Conservation (phyloP, 257 asterid species). For the Anisodus tanguticus region DNA sequence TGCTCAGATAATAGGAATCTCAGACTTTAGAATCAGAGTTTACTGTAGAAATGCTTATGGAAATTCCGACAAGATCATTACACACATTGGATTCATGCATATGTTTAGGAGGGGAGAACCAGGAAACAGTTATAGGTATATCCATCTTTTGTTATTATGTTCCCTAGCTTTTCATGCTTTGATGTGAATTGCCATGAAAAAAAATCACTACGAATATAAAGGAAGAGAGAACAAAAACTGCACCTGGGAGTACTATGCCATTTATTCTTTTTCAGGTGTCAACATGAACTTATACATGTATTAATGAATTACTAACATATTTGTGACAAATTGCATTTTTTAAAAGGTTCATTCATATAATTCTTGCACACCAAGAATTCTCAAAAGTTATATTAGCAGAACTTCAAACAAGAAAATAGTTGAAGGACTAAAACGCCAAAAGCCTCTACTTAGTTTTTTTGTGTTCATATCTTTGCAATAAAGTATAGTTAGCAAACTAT, state of each 20-base stretch:
- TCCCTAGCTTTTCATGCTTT: not conserved
- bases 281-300: not conserved
- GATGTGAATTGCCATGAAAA: not conserved
- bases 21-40: not conserved
- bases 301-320: not conserved
- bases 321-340: slow-evolving; percentile 4
- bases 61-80: not conserved
- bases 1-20: not conserved
- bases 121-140: not conserved
- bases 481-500: not conserved
- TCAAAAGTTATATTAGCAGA: not conserved
- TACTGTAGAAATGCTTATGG: not conserved
- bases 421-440: not conserved
- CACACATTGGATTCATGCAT: not conserved
- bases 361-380: not conserved
- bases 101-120: not conserved
- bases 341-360: not conserved
- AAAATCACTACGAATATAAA: not conserved
- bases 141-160: not conserved
- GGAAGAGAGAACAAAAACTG: slow-evolving; percentile 5
- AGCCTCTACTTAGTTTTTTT: no score
- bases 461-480: not conserved
- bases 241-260: not conserved
- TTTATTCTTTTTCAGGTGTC: not conserved
- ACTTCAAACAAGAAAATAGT: not conserved